A percentile compares a stretch with the other conserved stretches of the same genome.
Conservation (phyloP, 352 stramenopile species). For the Globisporangium polare region DNA sequence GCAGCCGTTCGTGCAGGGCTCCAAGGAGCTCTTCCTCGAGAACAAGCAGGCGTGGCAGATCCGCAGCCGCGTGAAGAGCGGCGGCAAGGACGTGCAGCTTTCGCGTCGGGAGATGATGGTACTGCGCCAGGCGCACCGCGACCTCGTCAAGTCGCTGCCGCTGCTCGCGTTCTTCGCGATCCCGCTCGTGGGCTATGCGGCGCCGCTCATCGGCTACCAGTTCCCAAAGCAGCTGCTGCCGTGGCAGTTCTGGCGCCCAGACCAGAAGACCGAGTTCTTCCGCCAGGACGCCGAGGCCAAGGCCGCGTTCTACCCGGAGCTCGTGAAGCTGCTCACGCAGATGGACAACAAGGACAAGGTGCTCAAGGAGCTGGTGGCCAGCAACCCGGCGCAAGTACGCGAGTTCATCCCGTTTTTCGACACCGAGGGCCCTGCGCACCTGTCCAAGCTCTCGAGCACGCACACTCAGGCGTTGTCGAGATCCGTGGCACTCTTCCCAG, state of each 20-base stretch:
- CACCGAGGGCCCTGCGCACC: slow-evolving; percentile 28
- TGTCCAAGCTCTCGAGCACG: slow-evolving; percentile 36
- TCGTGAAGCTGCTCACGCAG: slow-evolving; percentile 53
- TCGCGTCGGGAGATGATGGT: slow-evolving; percentile 77
- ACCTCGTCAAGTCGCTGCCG: slow-evolving; percentile 83
- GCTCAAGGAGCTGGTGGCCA: slow-evolving; percentile 43
- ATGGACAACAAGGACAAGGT: slow-evolving; percentile 57
- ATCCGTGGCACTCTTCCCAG: slow-evolving; percentile 51
- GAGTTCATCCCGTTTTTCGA: slow-evolving; percentile 71
- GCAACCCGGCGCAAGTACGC: slow-evolving; percentile 42
- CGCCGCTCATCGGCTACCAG: slow-evolving; percentile 75
- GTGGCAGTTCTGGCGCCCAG: slow-evolving; percentile 83
- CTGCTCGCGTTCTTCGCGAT: slow-evolving; percentile 73
- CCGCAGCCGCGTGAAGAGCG: slow-evolving; percentile 48
- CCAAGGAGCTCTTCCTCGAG: slow-evolving; percentile 64
- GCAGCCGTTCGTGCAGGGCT: slow-evolving; percentile 71
- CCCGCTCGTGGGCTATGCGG: slow-evolving; percentile 65
- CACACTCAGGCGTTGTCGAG: slow-evolving; percentile 57
- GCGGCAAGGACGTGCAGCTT: slow-evolving; percentile 24
- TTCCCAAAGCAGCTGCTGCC: slow-evolving; percentile 83
- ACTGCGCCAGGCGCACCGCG: slow-evolving; percentile 71
- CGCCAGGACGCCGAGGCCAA: slow-evolving; percentile 50
- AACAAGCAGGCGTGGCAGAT: slow-evolving; percentile 79
- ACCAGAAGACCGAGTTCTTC: slow-evolving; percentile 84
- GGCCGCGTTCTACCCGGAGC: slow-evolving; percentile 53